Percentiles rank a stretch among this genome's conserved stretches.
Evolutionary conservation across 1,139 yeast species (phyloP).

Genomic region (Candida freyschussii): DNA sequence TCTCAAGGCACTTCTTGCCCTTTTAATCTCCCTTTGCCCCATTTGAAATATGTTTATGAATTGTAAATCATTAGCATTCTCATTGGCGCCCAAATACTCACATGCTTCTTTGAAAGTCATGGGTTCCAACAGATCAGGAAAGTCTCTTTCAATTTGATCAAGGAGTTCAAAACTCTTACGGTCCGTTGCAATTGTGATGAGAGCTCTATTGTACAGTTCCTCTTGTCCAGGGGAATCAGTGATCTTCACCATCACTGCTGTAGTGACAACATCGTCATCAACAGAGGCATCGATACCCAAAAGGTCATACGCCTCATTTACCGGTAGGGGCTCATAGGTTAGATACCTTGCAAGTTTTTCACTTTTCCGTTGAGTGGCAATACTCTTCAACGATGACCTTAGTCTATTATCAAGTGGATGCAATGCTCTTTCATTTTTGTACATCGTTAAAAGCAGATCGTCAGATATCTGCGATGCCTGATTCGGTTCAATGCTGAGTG

Average conservation of each 20-base stretch:
- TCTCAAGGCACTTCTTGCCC: constrained; percentile 46
- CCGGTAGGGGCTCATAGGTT: constrained; percentile 49
- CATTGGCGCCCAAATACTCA: constrained; percentile 39
- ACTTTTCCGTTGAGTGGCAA: constrained; percentile 47
- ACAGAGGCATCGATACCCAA: constrained; percentile 61
- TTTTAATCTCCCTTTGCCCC: constrained; percentile 30
- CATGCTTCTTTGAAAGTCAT: constrained; percentile 35
- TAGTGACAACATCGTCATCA: constrained; percentile 70
- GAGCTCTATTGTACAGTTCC: constrained; percentile 38
- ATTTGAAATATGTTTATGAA: constrained; percentile 51
- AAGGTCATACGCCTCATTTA: constrained; percentile 54
- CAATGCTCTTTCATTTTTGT: constrained; percentile 37
- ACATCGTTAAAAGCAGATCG: constrained; percentile 42
- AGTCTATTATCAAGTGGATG: constrained; percentile 32
- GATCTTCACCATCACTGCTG: constrained; percentile 61
- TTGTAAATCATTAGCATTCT: constrained; percentile 49
- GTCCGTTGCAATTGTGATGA: constrained; percentile 54
- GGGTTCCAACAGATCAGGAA: constrained; percentile 27
- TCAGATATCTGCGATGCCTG: constrained; percentile 34
- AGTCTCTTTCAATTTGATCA: constrained; percentile 28
- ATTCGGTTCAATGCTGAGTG: constrained; percentile 44
- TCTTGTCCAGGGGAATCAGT: constrained; percentile 42
- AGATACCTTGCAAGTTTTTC: constrained; percentile 39
- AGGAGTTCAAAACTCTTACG: constrained; percentile 42
- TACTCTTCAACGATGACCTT: constrained; percentile 36